Base-by-base conservation (phyloP, 495 filamentous ascomycete genomes). In the Annulohypoxylon moriforme region DNA sequence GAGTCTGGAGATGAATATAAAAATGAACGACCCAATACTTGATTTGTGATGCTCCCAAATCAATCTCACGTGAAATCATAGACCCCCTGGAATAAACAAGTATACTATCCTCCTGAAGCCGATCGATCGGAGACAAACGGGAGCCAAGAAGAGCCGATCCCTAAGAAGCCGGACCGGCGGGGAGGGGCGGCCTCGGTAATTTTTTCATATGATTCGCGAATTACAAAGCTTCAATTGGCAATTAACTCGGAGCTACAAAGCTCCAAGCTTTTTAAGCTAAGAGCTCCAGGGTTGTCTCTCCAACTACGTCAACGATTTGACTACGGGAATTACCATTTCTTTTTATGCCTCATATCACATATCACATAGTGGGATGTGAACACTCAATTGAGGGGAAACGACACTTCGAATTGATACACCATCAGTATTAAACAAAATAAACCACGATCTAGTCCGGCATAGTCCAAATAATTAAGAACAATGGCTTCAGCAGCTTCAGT, bases 221-320 rank as follows among this genome's bases (percentile, higher is more conserved):
- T 73, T 46, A 68, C 65, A 73, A 68, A 73, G 70, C 66, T 70
- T 36, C 66, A 53, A 70, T 70, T 67, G 47, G 49, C 24, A 40
- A 64, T 49, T 52, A 1, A 14, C 14, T 55, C 52, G 60, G 22
- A 49, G 9, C 31, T 36, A 49, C 34, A 14, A 9, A 62, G 38
- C 40, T 63, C 40, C 20, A 20, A 64, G 59, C 64, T 64, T 57
- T 60, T 49, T 42, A 55, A 52, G 27, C 38, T 25, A 27, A 25
- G 46, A 34, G 50, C 50, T 55, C n/a, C n/a, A n/a, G n/a, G n/a
- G n/a, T n/a, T n/a, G n/a, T n/a, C 24, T 29, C 36, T 18, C 20
- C 44, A 61, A 46, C 55, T 73, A 73, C 70, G 70, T 73, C 70
- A 73, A 73, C 55, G 70, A 73, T 31, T 68, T 13, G 14, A 57